A percentile compares a stretch with the other conserved stretches of the same genome.
Evolutionary conservation across 2,329 filamentous ascomycete genomes (phyloP).

Genomic region (Fusarium decemcellulare): DNA sequence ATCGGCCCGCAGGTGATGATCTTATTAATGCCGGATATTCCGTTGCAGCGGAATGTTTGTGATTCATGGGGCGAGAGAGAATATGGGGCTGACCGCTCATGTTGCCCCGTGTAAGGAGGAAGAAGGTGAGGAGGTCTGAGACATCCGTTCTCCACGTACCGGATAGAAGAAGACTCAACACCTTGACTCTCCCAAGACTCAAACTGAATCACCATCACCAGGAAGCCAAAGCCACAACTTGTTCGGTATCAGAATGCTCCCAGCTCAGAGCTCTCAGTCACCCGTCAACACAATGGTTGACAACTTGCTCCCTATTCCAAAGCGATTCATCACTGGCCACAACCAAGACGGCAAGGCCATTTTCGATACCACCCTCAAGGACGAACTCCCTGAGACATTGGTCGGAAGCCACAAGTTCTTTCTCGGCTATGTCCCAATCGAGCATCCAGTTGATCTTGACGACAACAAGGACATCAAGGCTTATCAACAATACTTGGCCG

Average conservation of each 20-base stretch:
- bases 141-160: too few relatives aligned
- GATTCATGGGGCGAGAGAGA: background rate
- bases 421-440: slow-evolving; percentile 36
- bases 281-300: slow-evolving; percentile 3
- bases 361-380: slow-evolving; percentile 33
- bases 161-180: background rate
- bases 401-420: slow-evolving; percentile 35
- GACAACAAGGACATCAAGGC: slow-evolving; percentile 28
- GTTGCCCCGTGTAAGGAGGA: too few relatives aligned
- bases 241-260: background rate
- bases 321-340: slow-evolving; percentile 41
- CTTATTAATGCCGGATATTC: too few relatives aligned
- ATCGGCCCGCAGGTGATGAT: background rate
- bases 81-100: too few relatives aligned
- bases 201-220: too few relatives aligned
- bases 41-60: too few relatives aligned
- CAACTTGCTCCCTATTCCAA: slow-evolving; percentile 32
- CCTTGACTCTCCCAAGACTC: background rate
- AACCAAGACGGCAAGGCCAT: slow-evolving; percentile 36
- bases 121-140: too few relatives aligned
- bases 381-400: slow-evolving; percentile 21
- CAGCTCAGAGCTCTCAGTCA: background rate
- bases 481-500: slow-evolving; percentile 26
- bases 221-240: background rate
- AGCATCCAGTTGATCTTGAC: slow-evolving; percentile 24